Conservation (phyloP, 371 early-diverging fungal genomes). For the Capillidium heterosporum region DNA sequence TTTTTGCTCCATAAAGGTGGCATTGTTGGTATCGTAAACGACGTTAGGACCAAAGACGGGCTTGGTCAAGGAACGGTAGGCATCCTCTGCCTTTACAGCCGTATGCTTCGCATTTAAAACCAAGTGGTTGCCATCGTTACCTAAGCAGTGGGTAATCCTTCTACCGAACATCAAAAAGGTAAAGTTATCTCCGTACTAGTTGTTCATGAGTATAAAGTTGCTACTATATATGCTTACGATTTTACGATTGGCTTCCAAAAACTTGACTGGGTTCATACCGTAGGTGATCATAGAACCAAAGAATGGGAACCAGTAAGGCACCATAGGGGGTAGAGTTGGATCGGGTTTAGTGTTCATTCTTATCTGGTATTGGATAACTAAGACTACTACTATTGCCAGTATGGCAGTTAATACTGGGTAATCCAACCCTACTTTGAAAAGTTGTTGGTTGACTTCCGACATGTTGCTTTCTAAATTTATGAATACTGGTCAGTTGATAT, state of each 20-base stretch:
- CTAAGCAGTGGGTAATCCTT: constrained; percentile 73
- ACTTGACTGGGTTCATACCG: constrained; percentile 78
- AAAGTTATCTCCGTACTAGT: constrained; percentile 73
- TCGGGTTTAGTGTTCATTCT: constrained; percentile 10
- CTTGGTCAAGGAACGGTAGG: constrained; percentile 82
- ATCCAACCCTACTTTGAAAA: neutral
- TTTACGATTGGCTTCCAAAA: constrained; percentile 47
- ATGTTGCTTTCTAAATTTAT: too few species aligned
- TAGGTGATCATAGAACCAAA: constrained; percentile 76
- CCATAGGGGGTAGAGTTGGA: constrained; percentile 59
- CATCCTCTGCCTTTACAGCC: constrained; percentile 81
- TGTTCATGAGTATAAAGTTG: neutral
- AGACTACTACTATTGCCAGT: neutral
- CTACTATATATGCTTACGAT: neutral
- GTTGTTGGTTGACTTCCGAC: too few species aligned
- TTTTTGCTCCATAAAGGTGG: constrained; percentile 93
- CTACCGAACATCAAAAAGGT: constrained; percentile 86
- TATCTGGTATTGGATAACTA: neutral
- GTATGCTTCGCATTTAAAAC: constrained; percentile 85
- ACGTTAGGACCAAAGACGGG: constrained; percentile 91
- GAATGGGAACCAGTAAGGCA: constrained; percentile 76
- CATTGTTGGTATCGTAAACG: constrained; percentile 90
- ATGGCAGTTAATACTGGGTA: neutral
- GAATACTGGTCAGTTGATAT: too few species aligned
- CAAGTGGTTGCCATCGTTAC: constrained; percentile 87